Evolutionary conservation across 2,329 filamentous ascomycete genomes (phyloP).

Genomic region (Chrysoporthe austroafricana): DNA sequence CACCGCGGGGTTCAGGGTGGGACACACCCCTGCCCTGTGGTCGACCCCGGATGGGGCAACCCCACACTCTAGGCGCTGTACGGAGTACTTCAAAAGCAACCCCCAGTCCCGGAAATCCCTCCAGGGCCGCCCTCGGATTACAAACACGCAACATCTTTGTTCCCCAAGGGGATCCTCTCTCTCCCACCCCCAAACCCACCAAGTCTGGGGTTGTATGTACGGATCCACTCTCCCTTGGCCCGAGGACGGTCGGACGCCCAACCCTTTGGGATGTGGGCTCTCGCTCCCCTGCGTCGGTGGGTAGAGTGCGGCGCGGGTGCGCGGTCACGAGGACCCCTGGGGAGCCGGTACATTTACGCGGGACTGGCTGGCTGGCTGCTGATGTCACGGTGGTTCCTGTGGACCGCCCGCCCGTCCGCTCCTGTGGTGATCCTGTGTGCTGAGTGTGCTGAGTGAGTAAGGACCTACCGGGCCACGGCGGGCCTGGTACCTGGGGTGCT

Average conservation of each 20-base stretch:
- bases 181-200: background rate
- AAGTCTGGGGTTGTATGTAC: no score
- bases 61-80: constrained; percentile 1
- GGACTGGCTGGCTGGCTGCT: no score
- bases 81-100: background rate
- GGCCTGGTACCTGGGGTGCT: no score
- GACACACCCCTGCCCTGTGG: background rate
- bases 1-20: background rate
- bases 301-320: background rate
- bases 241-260: constrained; percentile 3
- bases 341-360: no score
- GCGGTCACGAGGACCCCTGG: no score
- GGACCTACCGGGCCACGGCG: no score
- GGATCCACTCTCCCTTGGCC: constrained; percentile 20
- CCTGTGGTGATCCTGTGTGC: no score
- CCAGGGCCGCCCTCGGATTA: background rate
- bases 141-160: constrained; percentile 13
- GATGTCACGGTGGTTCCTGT: no score
- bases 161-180: background rate
- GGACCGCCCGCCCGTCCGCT: no score
- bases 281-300: background rate
- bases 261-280: background rate
- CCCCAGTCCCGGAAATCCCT: background rate
- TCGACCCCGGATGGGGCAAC: constrained; percentile 5
- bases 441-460: no score